Conservation (phyloP, 495 filamentous ascomycete genomes). For the Elasticomyces elasticus region DNA sequence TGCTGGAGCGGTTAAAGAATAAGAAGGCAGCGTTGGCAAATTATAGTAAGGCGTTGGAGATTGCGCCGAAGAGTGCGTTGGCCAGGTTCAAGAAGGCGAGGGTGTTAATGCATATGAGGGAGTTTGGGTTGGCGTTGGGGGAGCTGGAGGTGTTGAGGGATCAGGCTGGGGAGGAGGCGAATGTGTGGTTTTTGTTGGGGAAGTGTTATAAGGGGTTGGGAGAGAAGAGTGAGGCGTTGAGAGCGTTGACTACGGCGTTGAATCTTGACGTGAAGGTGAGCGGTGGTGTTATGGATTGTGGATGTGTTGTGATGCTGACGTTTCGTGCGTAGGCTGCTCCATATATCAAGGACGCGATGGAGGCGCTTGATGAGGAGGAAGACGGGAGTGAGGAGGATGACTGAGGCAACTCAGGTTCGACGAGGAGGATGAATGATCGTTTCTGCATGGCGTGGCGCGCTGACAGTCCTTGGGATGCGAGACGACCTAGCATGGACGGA, state of each 20-base stretch:
- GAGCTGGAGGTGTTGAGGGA: conserved; percentile 81
- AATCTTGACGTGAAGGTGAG: conserved; percentile 93
- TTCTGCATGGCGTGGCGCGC: conserved; percentile 4
- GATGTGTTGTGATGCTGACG: not conserved
- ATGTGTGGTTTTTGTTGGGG: conserved; percentile 86
- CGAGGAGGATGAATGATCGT: not conserved
- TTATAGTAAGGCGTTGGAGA: conserved; percentile 66
- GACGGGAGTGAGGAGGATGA: conserved; percentile 42
- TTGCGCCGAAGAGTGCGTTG: conserved; percentile 71
- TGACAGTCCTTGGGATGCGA: not conserved
- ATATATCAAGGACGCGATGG: conserved; percentile 88
- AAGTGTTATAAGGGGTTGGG: conserved; percentile 72
- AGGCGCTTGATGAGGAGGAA: conserved; percentile 75
- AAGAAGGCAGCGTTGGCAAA: conserved; percentile 63
- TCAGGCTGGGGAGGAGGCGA: conserved; percentile 85
- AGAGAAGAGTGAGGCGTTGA: conserved; percentile 71
- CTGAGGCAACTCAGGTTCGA: not conserved
- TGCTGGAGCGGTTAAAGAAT: conserved; percentile 79
- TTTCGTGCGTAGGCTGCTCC: conserved; percentile 56
- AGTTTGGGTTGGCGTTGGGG: conserved; percentile 55
- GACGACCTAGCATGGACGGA: not conserved
- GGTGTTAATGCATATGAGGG: conserved; percentile 66
- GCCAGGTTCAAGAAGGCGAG: conserved; percentile 88
- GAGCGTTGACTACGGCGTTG: conserved; percentile 85
- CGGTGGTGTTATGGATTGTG: conserved; percentile 1